These are phyloP conservation scores for Leersia perrieri DNA, from an alignment of 176 grass and related monocot genomes.

Conservation along the genomic window DNA sequence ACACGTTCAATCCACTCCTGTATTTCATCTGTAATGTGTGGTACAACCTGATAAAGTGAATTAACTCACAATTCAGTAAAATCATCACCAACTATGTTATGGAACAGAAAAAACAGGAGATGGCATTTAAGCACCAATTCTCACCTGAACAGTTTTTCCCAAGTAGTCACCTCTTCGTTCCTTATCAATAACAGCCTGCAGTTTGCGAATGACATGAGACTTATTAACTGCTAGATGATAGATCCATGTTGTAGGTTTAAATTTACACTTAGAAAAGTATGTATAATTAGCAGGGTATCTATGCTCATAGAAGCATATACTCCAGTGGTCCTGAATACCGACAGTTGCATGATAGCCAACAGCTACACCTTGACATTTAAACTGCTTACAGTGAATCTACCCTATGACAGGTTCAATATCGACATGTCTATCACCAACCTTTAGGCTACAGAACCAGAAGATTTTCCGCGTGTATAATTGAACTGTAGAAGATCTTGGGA, in stretches of 20 bases:
- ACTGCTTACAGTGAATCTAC: not conserved
- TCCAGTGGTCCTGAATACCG: not conserved
- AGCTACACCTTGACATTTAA: not conserved
- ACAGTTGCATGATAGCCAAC: not conserved
- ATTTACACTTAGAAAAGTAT: not conserved
- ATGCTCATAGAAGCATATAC: constrained; percentile 19
- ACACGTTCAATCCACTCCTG: constrained; percentile 96
- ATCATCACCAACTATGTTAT: not conserved
- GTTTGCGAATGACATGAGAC: constrained; percentile 5
- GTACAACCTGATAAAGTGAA: constrained; percentile 75
- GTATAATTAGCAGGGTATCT: not conserved
- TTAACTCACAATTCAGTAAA: constrained; percentile 9
- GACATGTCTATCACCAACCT: constrained; percentile 10
- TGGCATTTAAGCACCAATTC: not conserved
- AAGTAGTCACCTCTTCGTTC: constrained; percentile 97
- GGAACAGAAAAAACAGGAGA: constrained; percentile 5
- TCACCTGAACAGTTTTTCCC: constrained; percentile 96
- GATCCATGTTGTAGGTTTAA: not conserved
- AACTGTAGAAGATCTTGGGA: constrained; percentile 15
- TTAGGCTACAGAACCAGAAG: constrained; percentile 12
- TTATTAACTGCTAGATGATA: not conserved
- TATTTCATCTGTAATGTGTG: constrained; percentile 96
- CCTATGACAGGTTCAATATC: constrained; percentile 20
- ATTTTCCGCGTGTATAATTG: constrained; percentile 19
- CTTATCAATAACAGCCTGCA: constrained; percentile 88